phyloP scores from a whole-genome alignment of 805 yeast genomes.

The Komagataella mondaviorum region DNA sequence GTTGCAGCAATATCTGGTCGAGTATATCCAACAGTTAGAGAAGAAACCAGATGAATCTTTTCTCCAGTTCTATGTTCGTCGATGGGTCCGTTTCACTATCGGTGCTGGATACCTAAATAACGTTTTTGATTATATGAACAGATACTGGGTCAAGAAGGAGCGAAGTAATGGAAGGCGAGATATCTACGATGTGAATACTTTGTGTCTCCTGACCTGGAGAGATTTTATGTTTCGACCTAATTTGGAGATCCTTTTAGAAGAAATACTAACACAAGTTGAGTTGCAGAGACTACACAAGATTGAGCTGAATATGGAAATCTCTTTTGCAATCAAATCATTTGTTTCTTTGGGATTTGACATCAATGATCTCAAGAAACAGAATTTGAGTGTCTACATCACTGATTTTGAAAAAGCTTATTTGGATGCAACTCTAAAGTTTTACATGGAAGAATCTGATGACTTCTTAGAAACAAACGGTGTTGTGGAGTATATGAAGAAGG shows the following conservation, averaged over 20 bases:
- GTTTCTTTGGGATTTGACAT: slow-evolving; percentile 85
- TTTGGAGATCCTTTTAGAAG: slow-evolving; percentile 43
- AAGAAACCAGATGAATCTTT: slow-evolving; percentile 51
- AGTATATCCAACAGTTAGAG: slow-evolving; percentile 38
- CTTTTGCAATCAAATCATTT: slow-evolving; percentile 72
- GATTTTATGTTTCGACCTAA: slow-evolving; percentile 64
- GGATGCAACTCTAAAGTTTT: slow-evolving; percentile 52
- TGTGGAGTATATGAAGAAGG: slow-evolving; percentile 81
- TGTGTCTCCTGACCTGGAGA: slow-evolving; percentile 83
- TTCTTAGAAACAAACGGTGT: slow-evolving; percentile 67
- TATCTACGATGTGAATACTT: slow-evolving; percentile 81
- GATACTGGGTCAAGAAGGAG: slow-evolving; percentile 96
- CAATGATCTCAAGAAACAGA: slow-evolving; percentile 77
- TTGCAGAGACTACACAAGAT: slow-evolving; percentile 69
- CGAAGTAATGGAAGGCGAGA: slow-evolving; percentile 86
- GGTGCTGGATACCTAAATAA: slow-evolving; percentile 90
- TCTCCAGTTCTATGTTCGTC: slow-evolving; percentile 69
- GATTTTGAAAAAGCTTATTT: slow-evolving; percentile 71
- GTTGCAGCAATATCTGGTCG: slow-evolving; percentile 50
- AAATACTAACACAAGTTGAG: slow-evolving; percentile 65
- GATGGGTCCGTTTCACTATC: slow-evolving; percentile 81
- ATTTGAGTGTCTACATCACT: slow-evolving; percentile 67
- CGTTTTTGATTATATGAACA: slow-evolving; percentile 87
- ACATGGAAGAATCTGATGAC: slow-evolving; percentile 49
- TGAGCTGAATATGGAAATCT: slow-evolving; percentile 51